Conservation (phyloP, 306 rosid species). For the Dalbergia cochinchinensis region DNA sequence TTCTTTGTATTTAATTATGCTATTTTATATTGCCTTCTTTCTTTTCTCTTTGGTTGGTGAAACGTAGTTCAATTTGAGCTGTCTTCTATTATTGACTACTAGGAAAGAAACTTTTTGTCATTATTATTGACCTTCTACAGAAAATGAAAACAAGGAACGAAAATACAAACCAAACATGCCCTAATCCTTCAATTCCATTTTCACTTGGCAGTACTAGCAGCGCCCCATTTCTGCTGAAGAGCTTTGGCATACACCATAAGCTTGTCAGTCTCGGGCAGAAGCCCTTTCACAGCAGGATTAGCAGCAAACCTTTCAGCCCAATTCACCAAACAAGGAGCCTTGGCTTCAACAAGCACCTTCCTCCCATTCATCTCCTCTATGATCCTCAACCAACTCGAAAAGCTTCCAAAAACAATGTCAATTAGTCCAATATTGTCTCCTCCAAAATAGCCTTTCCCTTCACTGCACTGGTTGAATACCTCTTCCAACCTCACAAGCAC, state of each 20-base stretch:
- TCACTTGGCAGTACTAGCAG: not conserved
- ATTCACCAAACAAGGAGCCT: slow-evolving; percentile 50
- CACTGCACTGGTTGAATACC: slow-evolving; percentile 7
- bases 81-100: no score
- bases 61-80: no score
- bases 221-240: slow-evolving; percentile 3
- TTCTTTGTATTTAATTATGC: no score
- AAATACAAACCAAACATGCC: no score
- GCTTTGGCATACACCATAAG: slow-evolving; percentile 54
- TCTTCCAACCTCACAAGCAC: slow-evolving; percentile 58
- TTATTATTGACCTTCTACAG: no score
- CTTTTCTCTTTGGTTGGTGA: no score
- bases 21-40: no score
- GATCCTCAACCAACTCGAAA: slow-evolving; percentile 50
- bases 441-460: slow-evolving; percentile 67
- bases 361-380: slow-evolving; percentile 44
- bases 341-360: slow-evolving; percentile 50
- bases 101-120: no score
- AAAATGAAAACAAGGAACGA: no score
- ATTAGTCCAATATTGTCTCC: slow-evolving; percentile 64
- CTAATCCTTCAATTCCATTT: no score
- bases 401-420: slow-evolving; percentile 64
- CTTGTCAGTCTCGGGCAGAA: slow-evolving; percentile 59
- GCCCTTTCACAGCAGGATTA: slow-evolving; percentile 55
- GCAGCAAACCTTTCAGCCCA: slow-evolving; percentile 59